Conservation (phyloP, 257 asterid genomes). For the Przewalskia tangutica region DNA sequence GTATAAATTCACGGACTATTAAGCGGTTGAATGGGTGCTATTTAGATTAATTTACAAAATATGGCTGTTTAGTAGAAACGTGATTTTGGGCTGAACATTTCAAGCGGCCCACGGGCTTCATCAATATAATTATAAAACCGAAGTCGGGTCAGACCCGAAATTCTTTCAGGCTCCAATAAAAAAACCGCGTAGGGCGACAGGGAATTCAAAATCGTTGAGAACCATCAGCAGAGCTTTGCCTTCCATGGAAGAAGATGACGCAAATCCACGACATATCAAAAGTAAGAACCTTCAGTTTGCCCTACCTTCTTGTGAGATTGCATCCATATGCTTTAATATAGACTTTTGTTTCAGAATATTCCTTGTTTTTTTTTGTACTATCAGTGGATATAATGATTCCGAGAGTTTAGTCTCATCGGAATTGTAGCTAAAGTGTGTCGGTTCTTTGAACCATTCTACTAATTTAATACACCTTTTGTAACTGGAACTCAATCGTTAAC, state of each 20-base stretch:
- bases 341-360: not conserved
- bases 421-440: conserved; percentile 16
- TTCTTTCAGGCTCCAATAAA: not conserved
- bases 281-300: not conserved
- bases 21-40: too few species aligned
- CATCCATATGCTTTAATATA: not conserved
- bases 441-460: conserved; percentile 20
- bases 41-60: too few species aligned
- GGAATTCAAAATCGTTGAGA: not conserved
- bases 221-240: not conserved
- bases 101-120: not conserved
- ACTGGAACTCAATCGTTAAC: not conserved
- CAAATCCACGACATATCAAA: not conserved
- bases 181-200: not conserved
- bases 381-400: conserved; percentile 22
- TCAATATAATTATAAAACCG: too few species aligned
- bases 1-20: too few species aligned
- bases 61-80: not conserved
- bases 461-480: conserved; percentile 1
- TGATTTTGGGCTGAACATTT: not conserved
- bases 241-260: not conserved
- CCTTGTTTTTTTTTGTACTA: not conserved
- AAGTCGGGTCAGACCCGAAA: not conserved
- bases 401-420: conserved; percentile 24
- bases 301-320: not conserved